Evolutionary conservation across 176 grass and related monocot species (phyloP).

Genomic region (Aegilops bicornis): DNA sequence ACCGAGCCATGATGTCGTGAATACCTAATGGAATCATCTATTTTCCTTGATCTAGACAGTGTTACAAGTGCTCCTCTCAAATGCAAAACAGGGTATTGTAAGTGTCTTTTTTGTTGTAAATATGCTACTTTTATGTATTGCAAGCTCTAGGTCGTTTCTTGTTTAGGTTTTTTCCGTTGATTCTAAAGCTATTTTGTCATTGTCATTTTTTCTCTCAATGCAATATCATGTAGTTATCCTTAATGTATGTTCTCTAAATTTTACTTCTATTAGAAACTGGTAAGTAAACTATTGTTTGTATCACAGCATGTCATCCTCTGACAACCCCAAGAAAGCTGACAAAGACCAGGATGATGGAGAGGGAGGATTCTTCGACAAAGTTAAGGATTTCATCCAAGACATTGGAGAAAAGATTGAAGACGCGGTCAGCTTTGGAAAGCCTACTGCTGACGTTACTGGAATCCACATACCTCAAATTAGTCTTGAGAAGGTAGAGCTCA

Average conservation of each 20-base stretch:
- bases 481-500: constrained; percentile 58
- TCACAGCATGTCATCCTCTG: constrained; percentile 46
- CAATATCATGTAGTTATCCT: background rate
- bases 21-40: background rate
- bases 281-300: background rate
- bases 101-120: background rate
- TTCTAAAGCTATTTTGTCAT: background rate
- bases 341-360: constrained; percentile 25
- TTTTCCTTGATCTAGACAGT: background rate
- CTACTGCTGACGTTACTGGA: constrained; percentile 44
- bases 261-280: background rate
- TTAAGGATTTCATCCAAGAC: constrained; percentile 77
- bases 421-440: constrained; percentile 55
- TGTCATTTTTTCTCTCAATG: background rate
- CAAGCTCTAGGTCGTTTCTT: background rate
- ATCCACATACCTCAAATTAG: constrained; percentile 63
- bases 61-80: background rate
- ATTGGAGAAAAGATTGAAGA: constrained; percentile 79
- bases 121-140: background rate
- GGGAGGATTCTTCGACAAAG: constrained; percentile 59
- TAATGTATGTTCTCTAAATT: background rate
- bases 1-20: background rate
- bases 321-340: constrained; percentile 36
- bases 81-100: background rate
- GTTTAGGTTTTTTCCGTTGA: background rate